Evolutionary conservation across 805 yeast species (phyloP), one percentile per base, ranked within the genome.

Genomic region (Candida ortonii): DNA sequence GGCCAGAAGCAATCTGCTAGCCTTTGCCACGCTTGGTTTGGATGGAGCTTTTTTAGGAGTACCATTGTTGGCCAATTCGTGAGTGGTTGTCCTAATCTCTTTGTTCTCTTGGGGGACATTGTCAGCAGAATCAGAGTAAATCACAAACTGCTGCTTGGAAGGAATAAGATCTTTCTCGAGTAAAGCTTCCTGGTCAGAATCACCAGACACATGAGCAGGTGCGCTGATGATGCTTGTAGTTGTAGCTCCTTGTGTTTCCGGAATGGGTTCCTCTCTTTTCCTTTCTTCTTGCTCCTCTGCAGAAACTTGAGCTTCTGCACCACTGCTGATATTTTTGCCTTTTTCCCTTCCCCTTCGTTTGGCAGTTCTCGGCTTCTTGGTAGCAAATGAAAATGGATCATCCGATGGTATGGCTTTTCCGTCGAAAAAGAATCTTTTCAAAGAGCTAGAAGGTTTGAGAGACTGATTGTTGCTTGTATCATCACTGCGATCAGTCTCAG

Each of bases 321-420:
- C 28, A 16, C 24, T 29, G n/a, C 22, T 12, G 23, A 9, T 18
- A 6, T 10, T 18, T 9, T 19, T 16, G 20, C 15, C 16, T 16
- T 27, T 41, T 9, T 22, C 19, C 12, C 21, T 31, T 9, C 26
- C 22, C 32, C 28, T 35, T 16, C 21, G 31, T 16, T 33, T 34
- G 16, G 16, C 12, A 5, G 13, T 14, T 25, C 22, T 28, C 7
- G 36, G 25, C 20, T 25, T 36, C 14, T 25, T 32, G n/a, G 32
- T 26, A 5, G 23, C 34, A 15, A 45, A 27, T 7, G 46, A 31
- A 5, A 49, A 33, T 10, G 41, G 52, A 36, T 51, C 51, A 26
- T 51, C 52, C 9, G 52, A 45, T 8, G 47, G 33, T 13, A 47
- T 44, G 7, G 17, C 22, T n/a, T 18, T 35, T 9, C 50, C 46